phyloP scores from a whole-genome alignment of 2,329 filamentous ascomycete genomes.

The Trichoderma pleuroti region DNA sequence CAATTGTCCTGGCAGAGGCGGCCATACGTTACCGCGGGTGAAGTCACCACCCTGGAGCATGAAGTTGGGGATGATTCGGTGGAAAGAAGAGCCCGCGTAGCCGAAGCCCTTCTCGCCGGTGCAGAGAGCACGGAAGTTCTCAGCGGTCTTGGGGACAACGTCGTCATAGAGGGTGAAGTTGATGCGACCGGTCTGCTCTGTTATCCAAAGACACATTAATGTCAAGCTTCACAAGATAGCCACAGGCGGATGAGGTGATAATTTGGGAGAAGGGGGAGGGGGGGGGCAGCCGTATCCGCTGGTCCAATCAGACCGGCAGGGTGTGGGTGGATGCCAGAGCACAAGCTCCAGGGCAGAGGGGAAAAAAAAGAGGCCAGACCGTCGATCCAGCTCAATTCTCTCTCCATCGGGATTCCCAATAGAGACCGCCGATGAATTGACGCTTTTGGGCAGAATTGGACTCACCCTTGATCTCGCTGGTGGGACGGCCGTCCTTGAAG shows the following conservation, averaged over 20 bases:
- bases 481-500: conserved; percentile 57
- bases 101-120: conserved; percentile 76
- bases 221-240: conserved; percentile 18
- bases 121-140: conserved; percentile 84
- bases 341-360: background rate
- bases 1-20: background rate
- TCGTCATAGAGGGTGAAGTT: conserved; percentile 86
- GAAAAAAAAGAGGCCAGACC: background rate
- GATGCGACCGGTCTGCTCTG: conserved; percentile 74
- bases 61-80: conserved; percentile 89
- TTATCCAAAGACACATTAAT: conserved; percentile 20
- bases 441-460: conserved; percentile 15
- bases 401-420: background rate
- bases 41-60: conserved; percentile 98
- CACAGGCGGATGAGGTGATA: background rate
- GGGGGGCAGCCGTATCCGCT: background rate
- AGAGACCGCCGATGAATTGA: background rate
- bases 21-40: conserved; percentile 81
- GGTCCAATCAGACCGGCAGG: background rate
- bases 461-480: conserved; percentile 58
- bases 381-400: background rate
- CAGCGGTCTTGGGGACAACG: conserved; percentile 79
- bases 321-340: background rate
- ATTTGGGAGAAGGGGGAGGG: background rate
- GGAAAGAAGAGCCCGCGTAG: conserved; percentile 80